Conservation (phyloP, 1,139 yeast genomes). For the Waltiozyma solani region DNA sequence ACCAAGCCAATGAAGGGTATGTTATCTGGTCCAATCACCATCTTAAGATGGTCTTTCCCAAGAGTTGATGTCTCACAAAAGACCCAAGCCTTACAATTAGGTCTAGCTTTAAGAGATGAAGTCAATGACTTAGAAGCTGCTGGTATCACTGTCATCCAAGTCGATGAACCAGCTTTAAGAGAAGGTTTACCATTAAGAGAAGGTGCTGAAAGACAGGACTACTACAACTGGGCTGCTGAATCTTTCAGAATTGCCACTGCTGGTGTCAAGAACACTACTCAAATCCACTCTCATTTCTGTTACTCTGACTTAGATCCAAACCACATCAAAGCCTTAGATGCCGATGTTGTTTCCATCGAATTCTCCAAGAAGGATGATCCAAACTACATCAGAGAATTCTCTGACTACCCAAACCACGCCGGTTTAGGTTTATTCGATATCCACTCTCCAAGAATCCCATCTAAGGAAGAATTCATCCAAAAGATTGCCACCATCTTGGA, state of each 20-base stretch:
- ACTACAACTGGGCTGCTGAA: constrained; percentile 98
- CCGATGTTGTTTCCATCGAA: constrained; percentile 98
- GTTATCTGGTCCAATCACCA: constrained; percentile 99
- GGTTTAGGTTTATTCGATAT: constrained; percentile 98
- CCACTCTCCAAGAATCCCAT: constrained; percentile 99
- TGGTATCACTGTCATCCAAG: constrained; percentile 96
- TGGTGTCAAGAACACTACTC: constrained; percentile 91
- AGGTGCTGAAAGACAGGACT: constrained; percentile 92
- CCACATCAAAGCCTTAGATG: constrained; percentile 98
- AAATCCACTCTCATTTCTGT: constrained; percentile 99
- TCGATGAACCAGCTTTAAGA: constrained; percentile 99
- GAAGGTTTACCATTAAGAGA: constrained; percentile 99
- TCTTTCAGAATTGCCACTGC: constrained; percentile 99
- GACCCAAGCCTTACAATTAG: constrained; percentile 94
- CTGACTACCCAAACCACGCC: constrained; percentile 98
- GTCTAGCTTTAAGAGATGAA: constrained; percentile 97
- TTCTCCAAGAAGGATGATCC: constrained; percentile 99
- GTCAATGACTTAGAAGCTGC: constrained; percentile 97
- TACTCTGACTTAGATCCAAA: constrained; percentile 99
- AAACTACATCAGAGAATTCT: constrained; percentile 93
- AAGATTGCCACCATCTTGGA: constrained; percentile 92
- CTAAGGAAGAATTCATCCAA: constrained; percentile 88
- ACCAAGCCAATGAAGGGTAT: constrained; percentile 98
- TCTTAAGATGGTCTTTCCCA: constrained; percentile 99
- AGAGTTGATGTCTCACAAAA: constrained; percentile 95